Conservation (phyloP, 2,329 filamentous ascomycete species). For the Botrytis galanthina region DNA sequence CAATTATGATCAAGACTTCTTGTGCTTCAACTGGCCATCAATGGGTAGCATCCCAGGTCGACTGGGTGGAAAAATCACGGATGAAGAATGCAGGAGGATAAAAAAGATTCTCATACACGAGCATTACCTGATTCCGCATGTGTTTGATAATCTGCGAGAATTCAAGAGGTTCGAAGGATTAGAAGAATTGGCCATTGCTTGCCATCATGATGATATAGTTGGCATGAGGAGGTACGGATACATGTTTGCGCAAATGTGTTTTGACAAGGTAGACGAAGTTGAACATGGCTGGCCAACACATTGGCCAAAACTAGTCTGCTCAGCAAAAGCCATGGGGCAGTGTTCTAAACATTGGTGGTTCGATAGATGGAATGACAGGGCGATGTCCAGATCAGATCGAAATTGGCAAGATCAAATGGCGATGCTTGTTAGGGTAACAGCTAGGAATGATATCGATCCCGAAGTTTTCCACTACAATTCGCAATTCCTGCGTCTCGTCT, state of each 20-base stretch:
- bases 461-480: conserved; percentile 5
- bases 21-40: conserved; percentile 15
- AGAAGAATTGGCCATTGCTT: conserved; percentile 8
- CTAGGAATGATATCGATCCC: conserved; percentile 8
- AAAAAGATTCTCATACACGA: conserved; percentile 13
- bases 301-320: conserved; percentile 10
- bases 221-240: conserved; percentile 12
- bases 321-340: background rate
- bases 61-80: background rate
- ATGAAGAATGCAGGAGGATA: conserved; percentile 11
- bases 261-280: background rate
- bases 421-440: conserved; percentile 8
- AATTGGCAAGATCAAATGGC: conserved; percentile 14
- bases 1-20: conserved; percentile 14
- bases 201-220: conserved; percentile 7
- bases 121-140: conserved; percentile 12
- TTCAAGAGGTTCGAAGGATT: conserved; percentile 12
- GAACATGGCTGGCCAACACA: conserved; percentile 4
- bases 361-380: conserved; percentile 3
- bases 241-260: conserved; percentile 12
- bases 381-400: conserved; percentile 1
- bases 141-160: conserved; percentile 10
- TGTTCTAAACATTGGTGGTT: conserved; percentile 13
- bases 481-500: conserved; percentile 10
- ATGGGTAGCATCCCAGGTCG: conserved; percentile 9